Evolutionary conservation across 164 flowering plant species (phyloP), one percentile per base, ranked within the genome.

Genomic region (Vitis riparia): DNA sequence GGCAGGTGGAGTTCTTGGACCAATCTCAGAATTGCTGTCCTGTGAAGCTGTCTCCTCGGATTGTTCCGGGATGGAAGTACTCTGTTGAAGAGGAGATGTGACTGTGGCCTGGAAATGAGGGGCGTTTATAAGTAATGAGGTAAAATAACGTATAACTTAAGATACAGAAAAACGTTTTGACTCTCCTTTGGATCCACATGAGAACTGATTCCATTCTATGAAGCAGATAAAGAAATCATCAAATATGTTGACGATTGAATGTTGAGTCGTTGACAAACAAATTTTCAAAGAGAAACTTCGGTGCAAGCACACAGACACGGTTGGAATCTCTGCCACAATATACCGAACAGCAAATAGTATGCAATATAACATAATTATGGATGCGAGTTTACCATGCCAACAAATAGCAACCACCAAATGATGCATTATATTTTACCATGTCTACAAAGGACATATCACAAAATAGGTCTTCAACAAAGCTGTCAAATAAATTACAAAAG

Each of bases 1-100:
- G 17, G 97, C 58, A 70, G 97, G 85, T 37, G 98, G 95, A 61
- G 97, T 89, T 68, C 81, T 84, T 51, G 87, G 78, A 78, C 68
- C 75, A 56, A 68, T 61, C 67, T 95, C 98, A 65, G 88, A 72
- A 76, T 78, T 86, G 78, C 78, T 82, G 77, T 90, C 97, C 77
- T 77, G 91, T 15, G 94, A 84, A 75, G 84, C 86, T 29, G 83
- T 72, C 65, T 88, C 97, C 74, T 91, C 97, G 53, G 70, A 77
- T 77, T 82, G 94, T 63, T 93, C 94, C 66, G 58, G 89, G 32
- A 71, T 50, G 52, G 83, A 65, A 76, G 76, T 68, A 76, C 75
- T 82, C 59, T 78, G 90, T 51, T 76, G 85, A 55, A 65, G 60
- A 55, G 81, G 65, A 61, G 88, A 74, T 55, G 79, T 60, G 32